Evolutionary conservation across 2,329 filamentous ascomycete species (phyloP).

Genomic region (Clarireedia hainanense): DNA sequence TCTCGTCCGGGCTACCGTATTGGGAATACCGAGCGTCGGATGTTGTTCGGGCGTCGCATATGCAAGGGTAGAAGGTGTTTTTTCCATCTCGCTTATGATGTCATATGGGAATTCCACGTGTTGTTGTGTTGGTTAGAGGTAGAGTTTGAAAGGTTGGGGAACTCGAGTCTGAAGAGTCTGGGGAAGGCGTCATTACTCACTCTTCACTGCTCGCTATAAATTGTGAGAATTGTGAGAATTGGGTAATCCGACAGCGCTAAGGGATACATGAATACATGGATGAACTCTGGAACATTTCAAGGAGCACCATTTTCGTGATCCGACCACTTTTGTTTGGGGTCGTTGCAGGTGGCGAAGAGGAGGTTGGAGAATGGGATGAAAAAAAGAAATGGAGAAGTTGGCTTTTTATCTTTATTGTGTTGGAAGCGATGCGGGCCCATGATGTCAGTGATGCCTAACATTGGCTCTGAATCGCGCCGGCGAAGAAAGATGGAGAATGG

Average conservation of each 20-base stretch:
- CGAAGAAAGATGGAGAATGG: no score
- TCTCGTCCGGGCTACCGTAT: no score
- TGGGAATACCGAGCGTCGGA: no score
- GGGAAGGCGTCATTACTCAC: background rate
- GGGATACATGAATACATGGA: background rate
- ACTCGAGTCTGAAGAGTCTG: no score
- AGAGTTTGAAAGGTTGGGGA: no score
- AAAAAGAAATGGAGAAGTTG: background rate
- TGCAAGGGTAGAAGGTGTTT: no score
- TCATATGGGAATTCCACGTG: no score
- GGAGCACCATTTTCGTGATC: no score
- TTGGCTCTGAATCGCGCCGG: background rate
- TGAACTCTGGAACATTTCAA: no score
- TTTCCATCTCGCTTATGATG: no score
- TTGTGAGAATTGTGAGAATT: background rate
- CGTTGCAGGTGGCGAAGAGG: background rate
- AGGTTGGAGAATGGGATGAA: background rate
- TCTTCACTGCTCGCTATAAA: background rate
- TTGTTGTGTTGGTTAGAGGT: no score
- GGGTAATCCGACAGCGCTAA: background rate
- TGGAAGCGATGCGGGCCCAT: background rate
- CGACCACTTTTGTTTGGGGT: background rate
- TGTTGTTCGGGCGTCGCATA: no score
- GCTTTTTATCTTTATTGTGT: background rate
- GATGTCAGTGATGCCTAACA: background rate